These are phyloP conservation scores for Colletotrichum sojae DNA, from an alignment of 2,329 filamentous ascomycete genomes.

Conservation along the genomic window DNA sequence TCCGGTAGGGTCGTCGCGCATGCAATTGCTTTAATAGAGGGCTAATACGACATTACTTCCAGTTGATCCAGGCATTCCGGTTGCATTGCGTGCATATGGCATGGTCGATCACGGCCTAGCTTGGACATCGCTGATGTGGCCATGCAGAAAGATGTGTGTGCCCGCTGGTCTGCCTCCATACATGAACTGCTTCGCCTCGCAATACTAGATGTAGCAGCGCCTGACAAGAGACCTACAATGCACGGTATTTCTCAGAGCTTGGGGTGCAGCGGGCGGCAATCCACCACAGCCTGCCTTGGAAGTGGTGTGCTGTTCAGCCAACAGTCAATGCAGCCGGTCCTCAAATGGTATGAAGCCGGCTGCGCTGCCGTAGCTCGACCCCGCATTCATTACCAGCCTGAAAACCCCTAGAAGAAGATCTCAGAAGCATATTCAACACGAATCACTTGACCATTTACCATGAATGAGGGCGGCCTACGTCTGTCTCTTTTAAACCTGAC, in stretches of 20 bases:
- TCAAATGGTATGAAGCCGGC: too few relatives aligned
- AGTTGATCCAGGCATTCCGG: too few relatives aligned
- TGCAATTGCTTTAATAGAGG: too few relatives aligned
- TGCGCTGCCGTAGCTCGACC: too few relatives aligned
- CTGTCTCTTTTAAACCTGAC: background rate
- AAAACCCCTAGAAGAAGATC: too few relatives aligned
- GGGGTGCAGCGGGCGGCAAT: background rate
- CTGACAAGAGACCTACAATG: background rate
- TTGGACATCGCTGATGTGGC: background rate
- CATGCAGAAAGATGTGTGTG: background rate
- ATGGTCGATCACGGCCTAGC: background rate
- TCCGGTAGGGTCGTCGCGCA: too few relatives aligned
- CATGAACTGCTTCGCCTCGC: background rate
- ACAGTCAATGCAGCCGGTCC: background rate
- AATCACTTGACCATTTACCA: background rate
- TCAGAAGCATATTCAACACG: too few relatives aligned
- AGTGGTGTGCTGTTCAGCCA: background rate
- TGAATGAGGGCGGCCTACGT: background rate
- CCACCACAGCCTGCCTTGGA: background rate
- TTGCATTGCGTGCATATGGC: background rate
- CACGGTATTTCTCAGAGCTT: background rate
- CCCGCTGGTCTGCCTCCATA: background rate
- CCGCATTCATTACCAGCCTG: too few relatives aligned
- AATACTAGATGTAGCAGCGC: background rate
- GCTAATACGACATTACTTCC: too few relatives aligned